Evolutionary conservation across 805 yeast genomes (phyloP).

Genomic region (Brettanomyces anomalus): DNA sequence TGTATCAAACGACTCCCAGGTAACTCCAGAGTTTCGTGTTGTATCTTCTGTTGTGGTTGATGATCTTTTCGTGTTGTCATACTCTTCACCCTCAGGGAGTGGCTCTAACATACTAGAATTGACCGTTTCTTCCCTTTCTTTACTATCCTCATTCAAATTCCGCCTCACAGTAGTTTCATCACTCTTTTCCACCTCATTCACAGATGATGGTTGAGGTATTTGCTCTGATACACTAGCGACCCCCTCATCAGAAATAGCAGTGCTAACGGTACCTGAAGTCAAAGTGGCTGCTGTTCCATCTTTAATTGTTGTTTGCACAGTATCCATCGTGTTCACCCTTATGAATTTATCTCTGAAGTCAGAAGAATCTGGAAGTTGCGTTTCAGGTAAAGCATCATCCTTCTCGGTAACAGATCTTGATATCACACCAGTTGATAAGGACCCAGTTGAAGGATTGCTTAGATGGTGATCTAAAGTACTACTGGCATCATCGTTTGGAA

Average conservation of each 20-base stretch:
- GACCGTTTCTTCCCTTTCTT: not conserved
- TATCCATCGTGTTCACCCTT: constrained; percentile 17
- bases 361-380: constrained; percentile 2
- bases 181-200: not conserved
- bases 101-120: not conserved
- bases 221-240: not conserved
- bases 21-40: not conserved
- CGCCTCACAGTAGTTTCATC: not conserved
- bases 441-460: constrained; percentile 14
- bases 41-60: not conserved
- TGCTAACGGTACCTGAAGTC: constrained; percentile 1
- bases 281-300: not conserved
- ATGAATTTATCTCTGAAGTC: constrained; percentile 16
- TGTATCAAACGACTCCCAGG: not conserved
- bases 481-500: constrained; percentile 15
- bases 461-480: constrained; percentile 4
- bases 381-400: constrained; percentile 5
- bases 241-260: not conserved
- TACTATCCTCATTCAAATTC: not conserved
- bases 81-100: not conserved
- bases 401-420: constrained; percentile 3
- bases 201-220: not conserved
- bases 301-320: constrained; percentile 5
- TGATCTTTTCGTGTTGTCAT: not conserved
- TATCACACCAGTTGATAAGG: constrained; percentile 14